Evolutionary conservation across 1,284 basidiomycete genomes (phyloP).

Genomic region (Trichosporon sp.): DNA sequence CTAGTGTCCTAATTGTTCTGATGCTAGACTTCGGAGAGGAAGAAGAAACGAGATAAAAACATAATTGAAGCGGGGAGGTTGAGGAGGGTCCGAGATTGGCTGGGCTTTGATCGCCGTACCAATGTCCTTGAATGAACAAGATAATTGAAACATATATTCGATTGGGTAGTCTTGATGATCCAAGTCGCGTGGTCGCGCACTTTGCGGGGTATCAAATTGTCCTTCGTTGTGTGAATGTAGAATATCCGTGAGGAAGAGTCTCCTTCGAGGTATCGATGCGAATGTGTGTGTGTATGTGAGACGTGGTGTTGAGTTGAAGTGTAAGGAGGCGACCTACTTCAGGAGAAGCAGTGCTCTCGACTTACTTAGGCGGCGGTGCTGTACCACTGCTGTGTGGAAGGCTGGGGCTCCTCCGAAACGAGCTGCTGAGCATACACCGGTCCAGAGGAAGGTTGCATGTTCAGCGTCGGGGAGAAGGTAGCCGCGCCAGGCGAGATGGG

Average conservation of each 20-base stretch:
- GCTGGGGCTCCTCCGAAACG: conserved; percentile 4
- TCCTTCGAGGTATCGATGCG: background rate
- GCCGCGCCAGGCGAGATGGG: conserved; percentile 19
- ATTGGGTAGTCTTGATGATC: background rate
- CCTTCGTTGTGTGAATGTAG: background rate
- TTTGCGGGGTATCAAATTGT: conserved; percentile 6
- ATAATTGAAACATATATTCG: background rate
- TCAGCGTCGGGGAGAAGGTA: conserved; percentile 12
- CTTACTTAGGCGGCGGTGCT: background rate
- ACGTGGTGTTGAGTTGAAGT: background rate
- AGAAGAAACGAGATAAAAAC: background rate
- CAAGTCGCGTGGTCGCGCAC: background rate
- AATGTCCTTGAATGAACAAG: background rate
- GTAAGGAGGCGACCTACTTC: background rate
- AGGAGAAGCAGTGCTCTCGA: too few species aligned
- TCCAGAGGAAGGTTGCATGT: conserved; percentile 10
- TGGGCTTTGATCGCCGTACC: background rate
- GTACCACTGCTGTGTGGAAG: background rate
- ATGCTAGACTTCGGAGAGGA: background rate
- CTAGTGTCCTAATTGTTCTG: conserved; percentile 2
- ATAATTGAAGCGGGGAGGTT: background rate
- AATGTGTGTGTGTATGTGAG: background rate
- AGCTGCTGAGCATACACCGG: background rate
- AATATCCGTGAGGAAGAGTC: background rate
- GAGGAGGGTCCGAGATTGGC: background rate